Evolutionary conservation across 768 basidiomycete genomes (phyloP).

Genomic region (Leccinum longicurvipes): DNA sequence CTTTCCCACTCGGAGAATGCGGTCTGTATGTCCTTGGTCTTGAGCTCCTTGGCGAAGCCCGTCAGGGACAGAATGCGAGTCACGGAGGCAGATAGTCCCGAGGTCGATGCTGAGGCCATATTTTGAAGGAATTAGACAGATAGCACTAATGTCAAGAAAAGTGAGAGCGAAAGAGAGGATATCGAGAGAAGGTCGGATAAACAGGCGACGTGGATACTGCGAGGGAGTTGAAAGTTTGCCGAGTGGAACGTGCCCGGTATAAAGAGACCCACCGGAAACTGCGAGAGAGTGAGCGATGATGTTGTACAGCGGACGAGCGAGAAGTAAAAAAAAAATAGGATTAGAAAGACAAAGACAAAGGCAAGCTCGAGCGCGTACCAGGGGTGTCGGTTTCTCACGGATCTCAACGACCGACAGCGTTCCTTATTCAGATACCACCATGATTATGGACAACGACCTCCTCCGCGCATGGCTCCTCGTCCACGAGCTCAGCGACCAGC

Average conservation of each 20-base stretch:
- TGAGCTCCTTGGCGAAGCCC: conserved; percentile 94
- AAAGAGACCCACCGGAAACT: conserved; percentile 5
- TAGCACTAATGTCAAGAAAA: conserved; percentile 1
- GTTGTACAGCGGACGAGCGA: conserved; percentile 33
- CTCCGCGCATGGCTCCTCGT: conserved; percentile 76
- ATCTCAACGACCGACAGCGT: too few species aligned
- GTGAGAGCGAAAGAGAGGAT: conserved; percentile 13
- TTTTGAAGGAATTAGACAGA: conserved; percentile 7
- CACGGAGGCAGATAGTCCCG: conserved; percentile 88
- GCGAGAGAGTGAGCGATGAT: conserved; percentile 10
- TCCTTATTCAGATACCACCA: too few species aligned
- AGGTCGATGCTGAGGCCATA: conserved; percentile 66
- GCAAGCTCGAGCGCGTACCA: too few species aligned
- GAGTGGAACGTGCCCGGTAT: conserved; percentile 26
- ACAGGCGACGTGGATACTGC: too few species aligned
- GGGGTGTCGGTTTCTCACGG: not conserved
- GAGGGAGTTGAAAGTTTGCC: conserved; percentile 21
- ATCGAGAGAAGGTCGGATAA: conserved; percentile 16
- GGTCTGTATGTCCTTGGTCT: conserved; percentile 93
- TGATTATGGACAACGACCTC: conserved; percentile 66
- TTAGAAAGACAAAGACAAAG: not conserved
- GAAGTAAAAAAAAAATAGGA: conserved; percentile 16
- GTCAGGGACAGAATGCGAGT: conserved; percentile 91
- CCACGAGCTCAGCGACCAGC: conserved; percentile 78
- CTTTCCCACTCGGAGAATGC: conserved; percentile 90